Evolutionary conservation across 2,329 filamentous ascomycete species (phyloP), one percentile per base, ranked within the genome.

Genomic region (Phialophora expanda): DNA sequence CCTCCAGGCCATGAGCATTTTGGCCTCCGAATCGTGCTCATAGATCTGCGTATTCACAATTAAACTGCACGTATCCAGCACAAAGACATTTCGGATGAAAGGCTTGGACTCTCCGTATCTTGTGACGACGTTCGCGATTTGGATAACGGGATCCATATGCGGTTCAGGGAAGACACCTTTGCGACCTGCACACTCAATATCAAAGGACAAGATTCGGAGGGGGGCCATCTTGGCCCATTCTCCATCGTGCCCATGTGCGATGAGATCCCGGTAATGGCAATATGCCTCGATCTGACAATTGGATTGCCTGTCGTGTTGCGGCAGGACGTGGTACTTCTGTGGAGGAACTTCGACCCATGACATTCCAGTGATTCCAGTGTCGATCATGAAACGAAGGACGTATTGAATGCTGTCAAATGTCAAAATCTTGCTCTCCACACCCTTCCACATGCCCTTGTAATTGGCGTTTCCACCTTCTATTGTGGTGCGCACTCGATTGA

Each of bases 201-300:
- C 95, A 75, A 99, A 98, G 4, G 95, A 98, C 54, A 99, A 80
- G 55, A 97, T 90, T 67, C 95, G 89, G 3, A 99, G 83, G 0
- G 95, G 95, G 0, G 96, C 95, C 89, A 98, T 97, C 80, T 97
- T 99, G 30, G 92, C 92, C 93, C 94, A 99, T 76, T 98, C 93
- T 20, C 93, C 94, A 71, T 95, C 90, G 1, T 93, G 88, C 56
- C 91, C 87, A 77, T 98, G 94, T 9, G 95, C 89, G 69, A 97
- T 88, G 8, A 99, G 82, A 73, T 98, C 89, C 65, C 83, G 82
- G 74, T 96, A 97, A 76, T 90, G 89, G 63, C 96, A 87, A 71
- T 89, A 85, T 12, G 94, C 95, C 79, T 99, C 95, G 70, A 99
- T 96, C 78, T 99, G 95, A 77, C 95, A 98, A 73, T 93, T 97